Evolutionary conservation across 2,329 filamentous ascomycete species (phyloP), one percentile per base, ranked within the genome.

Genomic region (Tolypocladium capitatum): DNA sequence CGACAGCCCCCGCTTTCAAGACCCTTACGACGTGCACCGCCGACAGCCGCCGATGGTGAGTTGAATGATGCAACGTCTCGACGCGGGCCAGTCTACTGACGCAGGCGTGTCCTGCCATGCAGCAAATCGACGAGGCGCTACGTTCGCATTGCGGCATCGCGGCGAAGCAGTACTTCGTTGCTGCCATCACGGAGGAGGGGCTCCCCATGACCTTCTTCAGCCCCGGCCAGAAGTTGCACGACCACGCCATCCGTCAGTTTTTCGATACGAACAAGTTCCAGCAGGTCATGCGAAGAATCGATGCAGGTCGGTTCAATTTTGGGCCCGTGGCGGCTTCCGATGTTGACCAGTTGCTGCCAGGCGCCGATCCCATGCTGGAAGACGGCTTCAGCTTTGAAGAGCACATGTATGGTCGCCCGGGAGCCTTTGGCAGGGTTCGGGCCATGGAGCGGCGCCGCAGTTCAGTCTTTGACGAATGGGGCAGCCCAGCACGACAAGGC

Each of bases 71-170:
- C 24, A 42, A n/a, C 4, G 5, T 11, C 14, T 30, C 30, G 9
- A 16, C 24, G 24, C 16, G 9, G 10, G 24, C n/a, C 16, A 38
- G 33, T 16, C 21, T 27, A 3, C 31, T 51, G 44, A 27, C 18
- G 35, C 42, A 28, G 35, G 27, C 24, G 10, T 31, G n/a, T 31
- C 31, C 51, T 53, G 34, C 16, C 27, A 4, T 16, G 45, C 40
- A 76, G 72, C 63, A 72, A 55, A 75, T 80, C 32, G 69, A 70
- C 32, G 67, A 70, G 51, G 74, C 72, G 27, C 61, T 80, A 11
- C 66, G 71, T 16, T 69, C 75, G 44, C 65, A 74, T 36, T 78
- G 75, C 53, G 67, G 69, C 34, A 74, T 80, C 42, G 68, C 71
- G 2, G 70, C 69, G 11, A 67, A 69, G 46, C 64, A 65, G 50